Evolutionary conservation across 208 protist genomes (phyloP), one percentile per base, ranked within the genome.

Genomic region (Acanthamoeba lenticulata): DNA sequence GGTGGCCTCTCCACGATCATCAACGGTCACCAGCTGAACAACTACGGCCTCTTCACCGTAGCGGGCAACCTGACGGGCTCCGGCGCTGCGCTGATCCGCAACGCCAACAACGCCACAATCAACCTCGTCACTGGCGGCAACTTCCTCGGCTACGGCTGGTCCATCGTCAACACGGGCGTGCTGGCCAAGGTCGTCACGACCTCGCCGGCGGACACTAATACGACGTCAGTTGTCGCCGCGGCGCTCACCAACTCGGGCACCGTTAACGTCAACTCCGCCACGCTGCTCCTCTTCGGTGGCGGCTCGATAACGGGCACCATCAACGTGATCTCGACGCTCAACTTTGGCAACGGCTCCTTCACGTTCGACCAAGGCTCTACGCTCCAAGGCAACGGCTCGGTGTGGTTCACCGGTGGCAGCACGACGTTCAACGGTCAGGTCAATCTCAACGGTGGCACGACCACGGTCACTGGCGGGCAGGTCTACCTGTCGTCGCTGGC

Each of bases 21-120:
- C 52, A 69, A 69, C 55, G 85, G 85, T 34, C 85, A 91, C 24
- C 57, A 74, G 85, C 69, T 91, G 38, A 44, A 52, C 85, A 91
- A 91, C 55, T 45, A 45, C 27, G 85, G 57, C 36, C 6, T 13
- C 38, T 32, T 91, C 49, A 67, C 52, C 9, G 49, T 91, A 13
- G 52, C 52, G 0, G 85, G 85, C 55, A 67, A 24, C 9, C 34
- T 91, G 1, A 72, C 85, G 0, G 85, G 85, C 49, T 72, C 52
- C n/a, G 85, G 85, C 55, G 40, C 3, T 9, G 85, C 85, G 34
- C 49, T 44, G 85, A 42, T 91, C 52, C 29, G 60, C 11, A 91
- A 91, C 42, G 32, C 85, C 21, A 72, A 65, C 85, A 91, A 91
- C 42, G 85, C 52, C 36, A 72, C 85, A 11, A 47, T 91, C 40